A percentile compares a stretch with the other conserved stretches of the same genome.
phyloP scores from a whole-genome alignment of 2,329 filamentous ascomycete species.

The Aspergillus sp. region DNA sequence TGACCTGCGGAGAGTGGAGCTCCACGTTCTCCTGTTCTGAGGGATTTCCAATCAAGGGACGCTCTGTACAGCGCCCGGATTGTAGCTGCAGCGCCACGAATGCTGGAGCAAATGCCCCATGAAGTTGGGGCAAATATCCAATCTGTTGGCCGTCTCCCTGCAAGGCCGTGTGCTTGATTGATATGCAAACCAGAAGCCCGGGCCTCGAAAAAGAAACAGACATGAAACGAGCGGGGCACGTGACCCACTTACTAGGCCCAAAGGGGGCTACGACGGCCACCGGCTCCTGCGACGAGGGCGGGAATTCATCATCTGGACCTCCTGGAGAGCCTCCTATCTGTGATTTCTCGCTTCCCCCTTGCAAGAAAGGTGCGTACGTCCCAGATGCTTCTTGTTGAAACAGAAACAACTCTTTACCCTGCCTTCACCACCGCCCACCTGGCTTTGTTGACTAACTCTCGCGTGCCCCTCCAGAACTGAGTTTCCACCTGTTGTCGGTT shows the following conservation, averaged over 20 bases:
- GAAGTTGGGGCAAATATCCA: not conserved
- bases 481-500: constrained; percentile 14
- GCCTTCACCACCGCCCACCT: not conserved
- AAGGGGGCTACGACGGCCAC: constrained; percentile 14
- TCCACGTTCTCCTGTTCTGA: not conserved
- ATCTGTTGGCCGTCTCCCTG: not conserved
- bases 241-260: constrained; percentile 18
- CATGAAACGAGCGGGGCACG: constrained; percentile 13
- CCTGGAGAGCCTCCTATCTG: constrained; percentile 26
- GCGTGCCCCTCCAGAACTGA: constrained; percentile 14
- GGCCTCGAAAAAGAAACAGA: not conserved
- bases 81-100: not conserved
- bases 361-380: constrained; percentile 15
- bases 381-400: not conserved
- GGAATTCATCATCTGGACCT: constrained; percentile 17
- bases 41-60: not conserved
- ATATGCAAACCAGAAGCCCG: no score
- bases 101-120: not conserved
- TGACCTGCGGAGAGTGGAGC: not conserved
- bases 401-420: not conserved
- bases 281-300: constrained; percentile 20
- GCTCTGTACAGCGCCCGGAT: not conserved
- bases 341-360: constrained; percentile 15
- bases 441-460: constrained; percentile 12
- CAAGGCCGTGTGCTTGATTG: no score